These are phyloP conservation scores for Phytophthora sp. DNA, from an alignment of 352 stramenopile species.

Conservation along the genomic window DNA sequence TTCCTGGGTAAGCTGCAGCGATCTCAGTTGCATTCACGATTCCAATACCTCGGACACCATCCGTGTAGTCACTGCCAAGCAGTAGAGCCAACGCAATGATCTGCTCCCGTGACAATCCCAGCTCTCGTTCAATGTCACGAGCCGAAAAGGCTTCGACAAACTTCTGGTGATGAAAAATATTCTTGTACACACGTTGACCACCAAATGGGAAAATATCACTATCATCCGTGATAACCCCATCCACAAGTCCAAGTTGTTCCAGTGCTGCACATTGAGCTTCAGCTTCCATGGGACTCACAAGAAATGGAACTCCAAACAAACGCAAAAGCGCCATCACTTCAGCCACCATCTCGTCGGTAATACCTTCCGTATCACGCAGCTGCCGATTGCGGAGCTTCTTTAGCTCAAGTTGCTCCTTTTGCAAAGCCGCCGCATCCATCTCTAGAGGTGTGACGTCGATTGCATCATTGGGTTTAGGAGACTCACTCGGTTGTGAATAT, in stretches of 20 bases:
- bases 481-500: conserved; percentile 38
- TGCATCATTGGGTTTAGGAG: conserved; percentile 2
- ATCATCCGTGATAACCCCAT: conserved; percentile 99
- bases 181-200: conserved; percentile 96
- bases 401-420: conserved; percentile 69
- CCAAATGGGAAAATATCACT: conserved; percentile 96
- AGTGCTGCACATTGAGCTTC: conserved; percentile 98
- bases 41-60: conserved; percentile 78
- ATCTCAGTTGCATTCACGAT: conserved; percentile 88
- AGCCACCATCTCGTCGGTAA: conserved; percentile 98
- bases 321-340: conserved; percentile 96
- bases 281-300: conserved; percentile 99
- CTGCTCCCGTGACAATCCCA: conserved; percentile 92
- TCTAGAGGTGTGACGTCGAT: conserved; percentile 21
- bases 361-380: conserved; percentile 91
- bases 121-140: conserved; percentile 91
- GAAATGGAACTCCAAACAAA: conserved; percentile 98
- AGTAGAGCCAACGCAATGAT: conserved; percentile 93
- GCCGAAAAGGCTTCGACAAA: conserved; percentile 98
- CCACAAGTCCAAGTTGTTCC: conserved; percentile 95
- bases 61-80: conserved; percentile 97
- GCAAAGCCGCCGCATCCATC: conserved; percentile 47
- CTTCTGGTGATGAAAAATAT: conserved; percentile 99
- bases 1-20: conserved; percentile 75
- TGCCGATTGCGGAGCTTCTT: conserved; percentile 83